These are phyloP conservation scores for Penicillium macrosclerotiorum DNA, from an alignment of 495 filamentous ascomycete genomes.

Conservation along the genomic window DNA sequence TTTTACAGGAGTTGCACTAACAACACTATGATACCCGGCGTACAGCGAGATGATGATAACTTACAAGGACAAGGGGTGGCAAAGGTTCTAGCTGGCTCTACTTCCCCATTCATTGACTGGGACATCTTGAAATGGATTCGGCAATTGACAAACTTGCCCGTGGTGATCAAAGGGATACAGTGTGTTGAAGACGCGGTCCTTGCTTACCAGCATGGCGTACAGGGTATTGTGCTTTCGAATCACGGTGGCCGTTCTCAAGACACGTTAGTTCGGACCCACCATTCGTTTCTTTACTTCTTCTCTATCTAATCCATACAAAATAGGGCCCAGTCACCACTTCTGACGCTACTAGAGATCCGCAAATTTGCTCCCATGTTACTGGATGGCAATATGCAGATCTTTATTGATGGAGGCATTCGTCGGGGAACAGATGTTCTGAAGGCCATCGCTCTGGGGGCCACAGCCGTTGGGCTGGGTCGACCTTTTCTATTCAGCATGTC, in stretches of 20 bases:
- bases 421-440: constrained; percentile 87
- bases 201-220: constrained; percentile 68
- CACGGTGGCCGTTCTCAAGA: constrained; percentile 51
- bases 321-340: constrained; percentile 74
- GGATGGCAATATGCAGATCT: constrained; percentile 72
- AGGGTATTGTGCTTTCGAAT: constrained; percentile 70
- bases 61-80: constrained; percentile 64
- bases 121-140: constrained; percentile 79
- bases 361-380: constrained; percentile 54
- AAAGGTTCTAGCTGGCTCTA: constrained; percentile 72
- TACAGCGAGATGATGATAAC: constrained; percentile 11
- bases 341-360: constrained; percentile 67
- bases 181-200: constrained; percentile 81
- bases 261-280: constrained; percentile 24
- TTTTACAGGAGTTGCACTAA: too few relatives aligned
- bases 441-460: constrained; percentile 80
- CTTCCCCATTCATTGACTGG: constrained; percentile 78
- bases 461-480: constrained; percentile 79
- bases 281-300: background rate
- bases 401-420: constrained; percentile 79
- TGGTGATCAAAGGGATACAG: constrained; percentile 88
- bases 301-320: constrained; percentile 51
- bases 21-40: background rate
- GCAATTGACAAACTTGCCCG: constrained; percentile 76
- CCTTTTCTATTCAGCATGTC: constrained; percentile 85